Evolutionary conservation across 2,329 filamentous ascomycete genomes (phyloP), one percentile per base, ranked within the genome.

Genomic region (Intubia oerlemansii): DNA sequence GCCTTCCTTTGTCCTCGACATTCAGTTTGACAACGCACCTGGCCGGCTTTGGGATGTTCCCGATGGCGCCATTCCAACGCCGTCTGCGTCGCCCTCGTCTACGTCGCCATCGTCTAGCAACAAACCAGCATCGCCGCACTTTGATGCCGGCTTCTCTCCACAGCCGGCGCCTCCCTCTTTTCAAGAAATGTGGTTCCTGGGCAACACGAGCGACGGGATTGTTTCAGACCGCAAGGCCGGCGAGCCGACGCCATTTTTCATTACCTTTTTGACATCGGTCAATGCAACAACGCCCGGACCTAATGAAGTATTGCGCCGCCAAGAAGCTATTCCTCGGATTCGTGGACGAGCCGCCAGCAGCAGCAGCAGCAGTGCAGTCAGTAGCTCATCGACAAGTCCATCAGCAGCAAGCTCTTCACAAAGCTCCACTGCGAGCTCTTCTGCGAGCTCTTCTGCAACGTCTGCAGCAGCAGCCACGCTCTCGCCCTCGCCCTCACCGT

Each of bases 201-300:
- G 84, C 5, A 78, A 82, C 43, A 84, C 79, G 0, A 91, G 82
- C 0, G 85, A 95, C 42, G 61, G 63, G 0, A 68, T 79, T 35
- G 56, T 62, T 10, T 59, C 61, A 0, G 42, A 62, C 24, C 52
- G 71, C 4, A 92, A 85, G 47, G 71, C 72, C 1, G 84, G 84
- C 37, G 84, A 92, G 50, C 63, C 72, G 7, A 90, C 85, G 0
- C 84, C 85, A 0, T 91, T 93, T 49, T 91, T 75, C 47, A 76
- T 92, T 38, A 80, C 71, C 17, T 59, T 91, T 31, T 52, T 82
- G 9, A 47, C 54, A 4, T 57, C 61, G 1, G 36, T 48, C 11
- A 49, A 56, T 26, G 42, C 47, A 18, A 42, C 17, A 8, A 28
- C 46, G 11, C 38, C 46, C 8, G 41, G 44, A 2, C 29, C 43